Percentiles rank a stretch among this genome's conserved stretches.
These are phyloP conservation scores for Aspergillus udagawae DNA, from an alignment of 2,329 filamentous ascomycete genomes.

Conservation along the genomic window DNA sequence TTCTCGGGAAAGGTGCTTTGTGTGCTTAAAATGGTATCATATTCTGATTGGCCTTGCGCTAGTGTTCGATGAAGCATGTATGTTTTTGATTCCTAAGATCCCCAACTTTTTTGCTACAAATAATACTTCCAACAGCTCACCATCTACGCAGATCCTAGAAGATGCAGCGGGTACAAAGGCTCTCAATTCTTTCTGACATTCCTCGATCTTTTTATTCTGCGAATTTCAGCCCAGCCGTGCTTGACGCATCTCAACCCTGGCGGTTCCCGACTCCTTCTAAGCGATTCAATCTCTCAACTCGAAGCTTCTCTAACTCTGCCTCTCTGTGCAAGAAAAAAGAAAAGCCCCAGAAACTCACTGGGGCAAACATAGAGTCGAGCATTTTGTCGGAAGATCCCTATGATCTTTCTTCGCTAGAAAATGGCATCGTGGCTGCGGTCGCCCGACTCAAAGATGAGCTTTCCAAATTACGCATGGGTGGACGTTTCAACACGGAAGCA, in stretches of 20 bases:
- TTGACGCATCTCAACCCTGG: neutral
- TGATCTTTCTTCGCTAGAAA: conserved; percentile 57
- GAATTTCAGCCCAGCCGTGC: neutral
- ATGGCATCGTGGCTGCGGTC: conserved; percentile 52
- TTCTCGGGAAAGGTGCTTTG: neutral
- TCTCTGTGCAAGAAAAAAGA: conserved; percentile 52
- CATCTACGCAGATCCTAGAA: neutral
- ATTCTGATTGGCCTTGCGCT: neutral
- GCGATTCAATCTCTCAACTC: neutral
- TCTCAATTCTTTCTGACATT: neutral
- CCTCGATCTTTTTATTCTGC: neutral
- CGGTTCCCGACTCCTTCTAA: neutral
- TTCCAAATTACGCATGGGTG: conserved; percentile 58
- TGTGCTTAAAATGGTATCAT: neutral
- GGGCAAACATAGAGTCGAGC: conserved; percentile 26
- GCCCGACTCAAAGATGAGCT: conserved; percentile 59
- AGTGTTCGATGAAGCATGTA: neutral
- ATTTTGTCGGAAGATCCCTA: conserved; percentile 50
- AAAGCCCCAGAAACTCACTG: conserved; percentile 44
- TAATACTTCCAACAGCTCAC: neutral
- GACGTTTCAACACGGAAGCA: conserved; percentile 58
- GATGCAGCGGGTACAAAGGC: neutral
- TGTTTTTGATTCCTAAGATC: neutral
- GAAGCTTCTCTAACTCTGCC: conserved; percentile 42
- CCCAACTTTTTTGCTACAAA: neutral